Conservation (phyloP, 2,329 filamentous ascomycete genomes). For the Fusarium begoniae region DNA sequence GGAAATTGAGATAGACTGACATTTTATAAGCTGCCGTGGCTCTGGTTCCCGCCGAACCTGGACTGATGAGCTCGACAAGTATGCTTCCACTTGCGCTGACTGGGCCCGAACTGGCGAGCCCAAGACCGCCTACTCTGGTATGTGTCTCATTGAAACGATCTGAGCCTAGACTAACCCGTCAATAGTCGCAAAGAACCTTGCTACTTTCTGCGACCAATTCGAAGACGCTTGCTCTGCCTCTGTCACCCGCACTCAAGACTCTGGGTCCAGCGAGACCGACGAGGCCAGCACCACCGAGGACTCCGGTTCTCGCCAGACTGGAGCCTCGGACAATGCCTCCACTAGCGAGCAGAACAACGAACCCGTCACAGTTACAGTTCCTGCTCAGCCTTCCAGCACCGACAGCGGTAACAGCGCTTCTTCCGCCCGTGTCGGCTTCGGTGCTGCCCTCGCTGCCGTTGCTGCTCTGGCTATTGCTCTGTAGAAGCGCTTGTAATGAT, state of each 20-base stretch:
- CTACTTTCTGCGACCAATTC: conserved; percentile 45
- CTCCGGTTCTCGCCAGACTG: conserved; percentile 3
- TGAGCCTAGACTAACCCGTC: conserved; percentile 17
- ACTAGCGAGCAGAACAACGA: conserved; percentile 7
- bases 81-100: conserved; percentile 43
- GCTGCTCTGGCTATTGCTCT: conserved; percentile 37
- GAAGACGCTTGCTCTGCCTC: conserved; percentile 40
- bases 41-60: conserved; percentile 31
- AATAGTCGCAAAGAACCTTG: conserved; percentile 44
- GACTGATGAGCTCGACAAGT: conserved; percentile 45
- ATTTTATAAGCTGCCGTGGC: conserved; percentile 36
- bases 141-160: neutral
- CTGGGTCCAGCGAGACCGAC: neutral
- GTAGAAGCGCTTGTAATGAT: conserved; percentile 19
- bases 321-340: conserved; percentile 1
- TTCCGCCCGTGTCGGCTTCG: conserved; percentile 30
- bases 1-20: conserved; percentile 16
- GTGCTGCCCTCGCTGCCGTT: conserved; percentile 35
- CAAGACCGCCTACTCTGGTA: conserved; percentile 41
- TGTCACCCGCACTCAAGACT: conserved; percentile 9
- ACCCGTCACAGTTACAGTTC: conserved; percentile 28
- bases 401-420: conserved; percentile 29
- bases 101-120: conserved; percentile 45
- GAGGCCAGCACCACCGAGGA: conserved; percentile 16
- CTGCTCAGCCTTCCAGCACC: conserved; percentile 13